Evolutionary conservation across 2,329 filamentous ascomycete genomes (phyloP).

Genomic region (Scopulariopsis brevicaulis): DNA sequence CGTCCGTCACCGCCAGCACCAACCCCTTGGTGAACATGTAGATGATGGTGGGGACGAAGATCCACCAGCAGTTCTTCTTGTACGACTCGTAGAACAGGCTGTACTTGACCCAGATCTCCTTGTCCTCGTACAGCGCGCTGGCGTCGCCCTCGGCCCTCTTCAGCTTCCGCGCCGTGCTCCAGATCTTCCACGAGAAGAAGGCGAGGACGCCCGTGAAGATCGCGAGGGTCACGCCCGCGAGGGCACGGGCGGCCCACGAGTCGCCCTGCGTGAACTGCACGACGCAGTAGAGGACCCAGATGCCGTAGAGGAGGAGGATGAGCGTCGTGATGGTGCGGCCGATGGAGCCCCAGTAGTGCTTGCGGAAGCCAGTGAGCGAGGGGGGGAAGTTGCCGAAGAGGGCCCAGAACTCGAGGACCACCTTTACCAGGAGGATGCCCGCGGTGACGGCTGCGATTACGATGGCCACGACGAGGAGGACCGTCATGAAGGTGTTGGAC

Average conservation of each 20-base stretch:
- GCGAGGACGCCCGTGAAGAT: conserved; percentile 72
- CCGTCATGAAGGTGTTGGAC: conserved; percentile 92
- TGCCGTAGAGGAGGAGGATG: conserved; percentile 82
- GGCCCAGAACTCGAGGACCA: conserved; percentile 83
- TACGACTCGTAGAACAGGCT: conserved; percentile 95
- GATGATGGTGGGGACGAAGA: conserved; percentile 79
- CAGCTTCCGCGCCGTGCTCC: conserved; percentile 59
- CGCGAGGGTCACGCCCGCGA: conserved; percentile 71
- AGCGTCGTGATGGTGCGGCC: conserved; percentile 81
- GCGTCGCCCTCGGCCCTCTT: conserved; percentile 67
- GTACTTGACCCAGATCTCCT: conserved; percentile 88
- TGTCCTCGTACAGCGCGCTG: conserved; percentile 71
- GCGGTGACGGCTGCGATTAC: conserved; percentile 75
- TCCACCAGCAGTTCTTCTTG: conserved; percentile 92
- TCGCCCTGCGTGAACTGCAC: conserved; percentile 92
- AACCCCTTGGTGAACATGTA: conserved; percentile 88
- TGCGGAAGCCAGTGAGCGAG: conserved; percentile 70
- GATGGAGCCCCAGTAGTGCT: conserved; percentile 93
- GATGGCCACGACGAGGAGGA: conserved; percentile 80
- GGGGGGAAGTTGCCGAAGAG: conserved; percentile 81
- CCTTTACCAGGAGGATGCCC: conserved; percentile 79
- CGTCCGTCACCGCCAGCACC: conserved; percentile 74
- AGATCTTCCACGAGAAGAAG: conserved; percentile 81
- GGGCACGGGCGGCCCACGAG: conserved; percentile 80
- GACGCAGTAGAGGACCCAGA: conserved; percentile 93